Base-by-base conservation (phyloP, 495 filamentous ascomycete genomes). In the Ramalina intermedia region DNA sequence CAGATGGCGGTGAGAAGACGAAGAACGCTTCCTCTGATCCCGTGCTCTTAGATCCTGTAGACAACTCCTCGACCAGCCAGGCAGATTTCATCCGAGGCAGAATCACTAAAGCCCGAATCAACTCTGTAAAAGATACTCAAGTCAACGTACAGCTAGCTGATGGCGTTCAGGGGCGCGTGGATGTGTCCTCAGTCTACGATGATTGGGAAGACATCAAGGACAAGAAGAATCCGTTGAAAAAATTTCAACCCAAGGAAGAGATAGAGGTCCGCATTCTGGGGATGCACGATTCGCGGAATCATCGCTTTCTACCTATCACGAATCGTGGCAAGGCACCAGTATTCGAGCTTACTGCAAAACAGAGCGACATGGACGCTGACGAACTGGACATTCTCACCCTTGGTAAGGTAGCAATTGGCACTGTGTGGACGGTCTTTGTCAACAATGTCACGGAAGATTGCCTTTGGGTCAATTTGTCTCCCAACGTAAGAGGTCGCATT, bases 101-200 rank as follows among this genome's bases (percentile, higher is more conserved):
- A 55, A 57, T 85, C 43, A 84, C 82, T 24, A 85, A 89, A 63
- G 91, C 82, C 33, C 80, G 73, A 49, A 77, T 98, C 38, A 71
- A 70, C 37, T 85, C 85, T 8, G 64, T 94, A 53, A 94, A 91
- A 62, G 79, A 78, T 27, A 95, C 88, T 0, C 91, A 96, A 58
- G 66, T 98, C 46, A 95, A 96, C 55, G 86, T 96, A 17, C 77
- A 82, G 50, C 72, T 96, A 48, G 86, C 87, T 38, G 87, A 94
- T 58, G 88, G 87, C 57, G 70, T 96, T 35, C 85, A 90, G 61
- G 91, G 90, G 18, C 84, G 91, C 18, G 79, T 98, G 41, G 87
- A 94, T 58, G 74, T 90, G 0, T 91, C 90, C 11, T 86, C 95
- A 57, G 59, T 88, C 33, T 98, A 88, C 58, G 85, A 96, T 60